These are phyloP conservation scores for Aquilaria malaccensis DNA, from an alignment of 345 rosid species.

Conservation along the genomic window DNA sequence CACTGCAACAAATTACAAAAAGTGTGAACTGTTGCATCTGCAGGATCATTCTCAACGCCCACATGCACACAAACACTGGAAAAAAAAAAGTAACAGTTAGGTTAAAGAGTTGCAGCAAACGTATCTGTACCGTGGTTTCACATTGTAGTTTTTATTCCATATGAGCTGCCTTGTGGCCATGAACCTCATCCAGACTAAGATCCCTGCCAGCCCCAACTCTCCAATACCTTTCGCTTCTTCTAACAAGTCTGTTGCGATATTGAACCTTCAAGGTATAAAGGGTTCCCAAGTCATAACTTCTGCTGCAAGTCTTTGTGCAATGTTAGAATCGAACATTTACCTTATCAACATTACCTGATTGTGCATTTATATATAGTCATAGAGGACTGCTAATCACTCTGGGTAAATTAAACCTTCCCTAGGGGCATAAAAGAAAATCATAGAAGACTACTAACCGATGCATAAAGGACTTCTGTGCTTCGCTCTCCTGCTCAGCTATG, in stretches of 20 bases:
- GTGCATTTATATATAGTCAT: no score
- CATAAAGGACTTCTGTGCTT: constrained; percentile 99
- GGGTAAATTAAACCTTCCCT: constrained; percentile 12
- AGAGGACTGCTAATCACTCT: constrained; percentile 1
- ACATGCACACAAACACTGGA: not conserved
- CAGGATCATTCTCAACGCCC: not conserved
- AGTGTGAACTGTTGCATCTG: constrained; percentile 1
- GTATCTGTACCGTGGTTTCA: constrained; percentile 84
- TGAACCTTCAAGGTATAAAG: constrained; percentile 50
- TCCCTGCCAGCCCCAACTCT: constrained; percentile 74
- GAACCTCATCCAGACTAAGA: constrained; percentile 99
- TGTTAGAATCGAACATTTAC: no score
- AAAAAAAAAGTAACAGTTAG: constrained; percentile 3
- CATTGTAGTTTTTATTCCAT: constrained; percentile 99
- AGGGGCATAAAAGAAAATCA: constrained; percentile 12
- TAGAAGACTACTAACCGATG: constrained; percentile 64
- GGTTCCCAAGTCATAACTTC: not conserved
- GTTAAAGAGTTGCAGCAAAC: constrained; percentile 7
- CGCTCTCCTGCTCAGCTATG: constrained; percentile 75
- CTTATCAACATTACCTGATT: no score
- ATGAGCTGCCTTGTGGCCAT: constrained; percentile 98
- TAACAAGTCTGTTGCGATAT: constrained; percentile 87
- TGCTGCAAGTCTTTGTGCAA: no score
- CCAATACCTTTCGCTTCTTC: constrained; percentile 75
- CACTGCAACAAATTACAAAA: constrained; percentile 41